Evolutionary conservation across 352 stramenopile genomes (phyloP), one percentile per base, ranked within the genome.

Genomic region (Globisporangium cylindrosporum): DNA sequence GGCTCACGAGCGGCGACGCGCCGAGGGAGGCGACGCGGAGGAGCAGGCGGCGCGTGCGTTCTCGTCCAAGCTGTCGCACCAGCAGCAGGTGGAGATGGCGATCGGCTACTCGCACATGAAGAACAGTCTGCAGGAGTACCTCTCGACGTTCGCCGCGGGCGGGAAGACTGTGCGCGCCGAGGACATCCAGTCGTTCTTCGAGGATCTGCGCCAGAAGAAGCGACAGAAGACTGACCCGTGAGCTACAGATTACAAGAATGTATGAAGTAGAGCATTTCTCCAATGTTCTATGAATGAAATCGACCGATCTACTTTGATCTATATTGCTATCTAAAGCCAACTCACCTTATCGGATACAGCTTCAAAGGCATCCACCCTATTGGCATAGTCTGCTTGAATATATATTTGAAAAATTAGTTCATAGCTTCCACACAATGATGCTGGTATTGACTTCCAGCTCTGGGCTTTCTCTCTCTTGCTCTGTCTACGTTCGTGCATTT

Each of bases 51-150:
- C 86, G 18, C 75, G 72, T 2, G 80, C 83, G 4, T 88, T 93
- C 68, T 66, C 84, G 36, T 79, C 71, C 62, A 81, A 77, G 38
- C 69, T 93, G 8, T 84, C 78, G 2, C 85, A 93, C 57, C 76
- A 90, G 61, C 82, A 91, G 71, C 83, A 91, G 69, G 74, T 93
- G 56, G 85, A 93, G 62, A 84, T 93, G 73, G 85, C 82, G 1
- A 79, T 86, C 43, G 85, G 82, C 22, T 91, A 91, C 70, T 82
- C 76, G 48, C 73, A 84, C 75, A 91, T 93, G 82, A 90, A 90
- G 38, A 82, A 73, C 59, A 87, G 82, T 41, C 72, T 93, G 27
- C 81, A 91, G 71, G 71, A 80, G 53, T 93, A 89, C 58, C 75
- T 93, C 12, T 61, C 77, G 22, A 75, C 64, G 20, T 93, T 92